A percentile compares a stretch with the other conserved stretches of the same genome.
Evolutionary conservation across 352 stramenopile species (phyloP).

Genomic region (Stramenopiles sp.): DNA sequence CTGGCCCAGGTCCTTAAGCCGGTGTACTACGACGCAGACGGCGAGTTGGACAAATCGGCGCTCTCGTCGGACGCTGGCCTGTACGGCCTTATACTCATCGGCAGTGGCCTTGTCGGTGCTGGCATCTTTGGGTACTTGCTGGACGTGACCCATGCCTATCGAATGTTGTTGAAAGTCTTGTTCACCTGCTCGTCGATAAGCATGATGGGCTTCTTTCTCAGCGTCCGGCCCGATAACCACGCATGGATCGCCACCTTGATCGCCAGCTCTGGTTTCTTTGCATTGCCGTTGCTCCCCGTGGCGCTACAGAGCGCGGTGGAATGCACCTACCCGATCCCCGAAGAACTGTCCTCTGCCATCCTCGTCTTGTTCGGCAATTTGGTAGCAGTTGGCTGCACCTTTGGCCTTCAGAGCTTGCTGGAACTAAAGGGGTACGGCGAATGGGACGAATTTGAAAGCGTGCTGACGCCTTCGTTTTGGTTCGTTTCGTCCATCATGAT

Average conservation of each 20-base stretch:
- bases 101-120: constrained; percentile 21
- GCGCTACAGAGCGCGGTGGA: constrained; percentile 22
- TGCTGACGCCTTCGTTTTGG: not conserved
- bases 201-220: constrained; percentile 19
- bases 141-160: constrained; percentile 22
- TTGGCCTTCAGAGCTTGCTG: not conserved
- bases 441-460: not conserved
- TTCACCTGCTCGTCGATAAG: constrained; percentile 4
- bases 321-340: constrained; percentile 21
- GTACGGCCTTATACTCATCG: constrained; percentile 25
- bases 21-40: constrained; percentile 21
- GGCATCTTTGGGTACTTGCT: constrained; percentile 20
- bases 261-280: constrained; percentile 18
- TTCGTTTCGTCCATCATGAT: not conserved
- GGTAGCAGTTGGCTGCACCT: not conserved
- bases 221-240: constrained; percentile 17
- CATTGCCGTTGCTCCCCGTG: constrained; percentile 24
- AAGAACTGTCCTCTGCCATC: constrained; percentile 20
- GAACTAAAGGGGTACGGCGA: not conserved
- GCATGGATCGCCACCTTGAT: constrained; percentile 16
- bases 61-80: constrained; percentile 21
- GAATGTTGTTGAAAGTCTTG: constrained; percentile 15
- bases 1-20: constrained; percentile 23
- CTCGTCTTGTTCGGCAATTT: constrained; percentile 14
- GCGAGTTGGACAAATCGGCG: not conserved